These are phyloP conservation scores for Agrocybe pediades DNA, from an alignment of 768 basidiomycete genomes.

Conservation along the genomic window DNA sequence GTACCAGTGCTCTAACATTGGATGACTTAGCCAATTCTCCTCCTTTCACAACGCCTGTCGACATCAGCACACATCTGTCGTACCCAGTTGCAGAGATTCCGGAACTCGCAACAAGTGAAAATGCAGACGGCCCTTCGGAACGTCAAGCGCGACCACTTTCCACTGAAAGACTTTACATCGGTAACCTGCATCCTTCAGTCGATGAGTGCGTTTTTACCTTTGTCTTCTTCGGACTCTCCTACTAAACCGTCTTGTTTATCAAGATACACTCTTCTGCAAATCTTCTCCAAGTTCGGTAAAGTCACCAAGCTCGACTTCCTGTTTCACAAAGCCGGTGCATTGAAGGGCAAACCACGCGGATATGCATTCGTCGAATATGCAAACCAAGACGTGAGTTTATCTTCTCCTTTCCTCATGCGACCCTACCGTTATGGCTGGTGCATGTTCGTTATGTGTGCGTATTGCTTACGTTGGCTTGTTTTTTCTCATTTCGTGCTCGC, in stretches of 20 bases:
- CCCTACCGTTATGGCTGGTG: too few relatives aligned
- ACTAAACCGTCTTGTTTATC: not conserved
- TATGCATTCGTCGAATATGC: constrained; percentile 93
- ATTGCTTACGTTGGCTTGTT: constrained; percentile 43
- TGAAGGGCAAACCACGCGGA: constrained; percentile 92
- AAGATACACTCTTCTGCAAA: constrained; percentile 86
- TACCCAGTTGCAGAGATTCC: constrained; percentile 15
- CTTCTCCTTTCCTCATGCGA: constrained; percentile 16
- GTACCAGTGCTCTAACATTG: constrained; percentile 18
- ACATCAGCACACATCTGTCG: constrained; percentile 18
- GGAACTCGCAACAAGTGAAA: not conserved
- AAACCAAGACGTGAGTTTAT: constrained; percentile 70
- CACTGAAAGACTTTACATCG: constrained; percentile 85
- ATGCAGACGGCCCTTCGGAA: constrained; percentile 7
- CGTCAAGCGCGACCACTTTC: constrained; percentile 36
- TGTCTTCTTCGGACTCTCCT: not conserved
- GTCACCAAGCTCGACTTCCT: constrained; percentile 92
- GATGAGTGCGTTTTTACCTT: constrained; percentile 65
- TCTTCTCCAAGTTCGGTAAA: constrained; percentile 92
- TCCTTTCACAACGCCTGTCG: not conserved
- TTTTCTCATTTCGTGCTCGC: constrained; percentile 22
- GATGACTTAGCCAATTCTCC: constrained; percentile 15
- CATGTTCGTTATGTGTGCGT: constrained; percentile 5
- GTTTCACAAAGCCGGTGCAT: constrained; percentile 89
- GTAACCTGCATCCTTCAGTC: constrained; percentile 84